Percentiles rank a stretch among this genome's conserved stretches.
phyloP scores from a whole-genome alignment of 2,329 filamentous ascomycete genomes.

The Fusarium scirpi region DNA sequence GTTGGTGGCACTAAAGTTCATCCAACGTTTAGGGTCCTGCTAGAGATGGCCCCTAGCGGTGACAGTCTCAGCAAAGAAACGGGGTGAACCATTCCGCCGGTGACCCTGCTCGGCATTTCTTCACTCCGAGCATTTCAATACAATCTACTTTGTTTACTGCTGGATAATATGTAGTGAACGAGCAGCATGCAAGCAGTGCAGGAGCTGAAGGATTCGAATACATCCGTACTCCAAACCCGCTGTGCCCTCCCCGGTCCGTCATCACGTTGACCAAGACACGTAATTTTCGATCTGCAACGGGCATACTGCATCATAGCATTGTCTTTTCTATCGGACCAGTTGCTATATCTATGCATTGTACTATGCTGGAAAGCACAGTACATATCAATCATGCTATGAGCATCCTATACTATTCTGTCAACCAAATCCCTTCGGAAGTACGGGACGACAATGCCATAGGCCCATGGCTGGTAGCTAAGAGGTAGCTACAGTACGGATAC shows the following conservation, averaged over 20 bases:
- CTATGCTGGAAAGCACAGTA: not conserved
- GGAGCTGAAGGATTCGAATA: constrained; percentile 11
- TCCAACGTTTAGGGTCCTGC: constrained; percentile 6
- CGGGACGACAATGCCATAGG: constrained; percentile 11
- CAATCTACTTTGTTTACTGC: not conserved
- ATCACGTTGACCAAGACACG: constrained; percentile 25
- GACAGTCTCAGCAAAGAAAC: constrained; percentile 19
- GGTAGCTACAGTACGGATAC: not conserved
- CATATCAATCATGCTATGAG: constrained; percentile 31
- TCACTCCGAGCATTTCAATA: constrained; percentile 3
- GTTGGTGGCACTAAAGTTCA: constrained; percentile 23
- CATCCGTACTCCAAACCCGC: not conserved
- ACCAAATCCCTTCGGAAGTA: constrained; percentile 4
- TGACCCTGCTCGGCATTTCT: constrained; percentile 29
- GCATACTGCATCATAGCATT: not conserved
- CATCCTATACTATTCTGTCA: not conserved
- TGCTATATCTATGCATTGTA: constrained; percentile 1
- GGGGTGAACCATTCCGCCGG: constrained; percentile 34
- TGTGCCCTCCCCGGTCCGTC: not conserved
- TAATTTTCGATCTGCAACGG: constrained; percentile 25
- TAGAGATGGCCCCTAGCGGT: constrained; percentile 18
- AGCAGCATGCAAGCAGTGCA: not conserved
- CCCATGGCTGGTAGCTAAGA: not conserved
- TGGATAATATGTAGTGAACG: not conserved
- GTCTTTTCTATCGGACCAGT: not conserved